Conservation (phyloP, 2,329 filamentous ascomycete species). For the Penicillium hesseltinei region DNA sequence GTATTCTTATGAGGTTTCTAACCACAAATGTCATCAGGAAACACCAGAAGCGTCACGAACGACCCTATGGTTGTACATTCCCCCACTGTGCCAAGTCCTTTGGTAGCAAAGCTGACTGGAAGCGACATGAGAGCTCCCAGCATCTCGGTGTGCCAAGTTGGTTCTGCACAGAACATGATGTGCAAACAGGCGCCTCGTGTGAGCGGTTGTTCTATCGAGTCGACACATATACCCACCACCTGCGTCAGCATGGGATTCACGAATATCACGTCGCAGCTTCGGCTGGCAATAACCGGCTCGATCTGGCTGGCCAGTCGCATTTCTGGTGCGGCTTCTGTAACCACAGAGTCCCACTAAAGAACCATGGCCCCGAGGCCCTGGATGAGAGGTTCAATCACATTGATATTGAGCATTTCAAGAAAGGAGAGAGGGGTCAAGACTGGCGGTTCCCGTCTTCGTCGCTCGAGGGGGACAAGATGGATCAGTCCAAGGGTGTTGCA, state of each 20-base stretch:
- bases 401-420: conserved; percentile 54
- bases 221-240: conserved; percentile 62
- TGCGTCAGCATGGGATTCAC: conserved; percentile 51
- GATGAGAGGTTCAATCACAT: conserved; percentile 70
- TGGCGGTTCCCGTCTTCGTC: conserved; percentile 31
- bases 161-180: conserved; percentile 59
- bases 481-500: not conserved
- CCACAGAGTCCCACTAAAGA: conserved; percentile 53
- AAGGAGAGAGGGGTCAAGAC: conserved; percentile 34
- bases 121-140: conserved; percentile 79
- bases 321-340: conserved; percentile 91
- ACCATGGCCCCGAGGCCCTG: conserved; percentile 56
- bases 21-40: conserved; percentile 57
- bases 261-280: conserved; percentile 28
- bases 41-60: conserved; percentile 76
- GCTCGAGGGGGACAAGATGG: not conserved
- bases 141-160: conserved; percentile 71
- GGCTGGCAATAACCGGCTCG: conserved; percentile 58
- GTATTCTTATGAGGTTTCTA: not conserved
- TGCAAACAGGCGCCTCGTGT: conserved; percentile 46
- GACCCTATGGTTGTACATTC: conserved; percentile 80
- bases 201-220: conserved; percentile 58
- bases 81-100: conserved; percentile 68
- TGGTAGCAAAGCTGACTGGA: conserved; percentile 94
- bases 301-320: conserved; percentile 60